These are phyloP conservation scores for Pseudohalonectria lignicola DNA, from an alignment of 2,329 filamentous ascomycete genomes.

Conservation along the genomic window DNA sequence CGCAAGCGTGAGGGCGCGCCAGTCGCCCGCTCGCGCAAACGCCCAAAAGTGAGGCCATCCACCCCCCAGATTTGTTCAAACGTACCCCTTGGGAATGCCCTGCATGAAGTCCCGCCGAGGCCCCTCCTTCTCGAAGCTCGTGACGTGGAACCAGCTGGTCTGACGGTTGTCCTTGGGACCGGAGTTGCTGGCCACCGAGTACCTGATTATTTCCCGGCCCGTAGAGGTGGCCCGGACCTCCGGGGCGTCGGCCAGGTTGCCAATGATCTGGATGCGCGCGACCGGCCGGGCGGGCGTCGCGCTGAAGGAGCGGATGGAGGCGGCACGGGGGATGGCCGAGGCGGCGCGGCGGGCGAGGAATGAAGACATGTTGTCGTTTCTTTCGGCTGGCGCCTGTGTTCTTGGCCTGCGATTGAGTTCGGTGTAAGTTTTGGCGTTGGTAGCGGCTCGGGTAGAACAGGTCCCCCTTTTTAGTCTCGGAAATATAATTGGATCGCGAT, in stretches of 20 bases:
- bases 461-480: too few relatives aligned
- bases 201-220: conserved; percentile 66
- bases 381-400: not conserved
- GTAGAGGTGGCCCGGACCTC: conserved; percentile 61
- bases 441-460: too few relatives aligned
- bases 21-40: too few relatives aligned
- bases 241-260: conserved; percentile 70
- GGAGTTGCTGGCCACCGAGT: conserved; percentile 59
- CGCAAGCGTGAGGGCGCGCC: too few relatives aligned
- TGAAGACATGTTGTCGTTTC: conserved; percentile 26
- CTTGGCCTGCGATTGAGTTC: too few relatives aligned
- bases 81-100: conserved; percentile 75
- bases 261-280: conserved; percentile 77
- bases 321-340: conserved; percentile 31
- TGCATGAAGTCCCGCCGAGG: conserved; percentile 61
- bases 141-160: conserved; percentile 78
- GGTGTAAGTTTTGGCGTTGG: too few relatives aligned
- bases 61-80: conserved; percentile 12
- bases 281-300: conserved; percentile 53
- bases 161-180: conserved; percentile 60
- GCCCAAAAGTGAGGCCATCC: too few relatives aligned
- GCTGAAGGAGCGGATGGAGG: conserved; percentile 49
- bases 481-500: too few relatives aligned
- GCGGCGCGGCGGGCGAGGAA: conserved; percentile 40
- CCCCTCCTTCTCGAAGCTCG: conserved; percentile 60